Conservation (phyloP, 306 rosid genomes). For the Trifolium repens region DNA sequence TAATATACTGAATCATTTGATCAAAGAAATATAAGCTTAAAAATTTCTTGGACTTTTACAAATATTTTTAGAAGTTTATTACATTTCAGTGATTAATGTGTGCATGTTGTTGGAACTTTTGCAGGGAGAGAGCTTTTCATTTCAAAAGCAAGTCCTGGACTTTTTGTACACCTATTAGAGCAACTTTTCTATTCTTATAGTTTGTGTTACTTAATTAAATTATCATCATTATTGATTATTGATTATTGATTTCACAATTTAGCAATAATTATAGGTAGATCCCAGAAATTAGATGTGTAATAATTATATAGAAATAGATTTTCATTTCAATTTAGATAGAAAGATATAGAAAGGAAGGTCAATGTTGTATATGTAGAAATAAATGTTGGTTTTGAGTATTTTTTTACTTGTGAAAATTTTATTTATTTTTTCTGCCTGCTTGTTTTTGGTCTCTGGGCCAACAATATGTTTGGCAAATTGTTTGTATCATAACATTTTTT, state of each 20-base stretch:
- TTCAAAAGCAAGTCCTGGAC: constrained; percentile 19
- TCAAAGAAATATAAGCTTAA: no score
- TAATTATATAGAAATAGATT: constrained; percentile 27
- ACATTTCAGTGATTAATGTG: background rate
- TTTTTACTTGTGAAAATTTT: no score
- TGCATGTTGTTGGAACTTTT: constrained; percentile 29
- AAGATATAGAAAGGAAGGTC: background rate
- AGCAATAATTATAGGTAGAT: constrained; percentile 27
- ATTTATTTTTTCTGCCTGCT: no score
- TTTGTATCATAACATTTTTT: no score
- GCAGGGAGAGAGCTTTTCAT: constrained; percentile 32
- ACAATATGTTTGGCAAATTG: no score
- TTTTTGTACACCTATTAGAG: constrained; percentile 26
- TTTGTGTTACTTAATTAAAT: no score
- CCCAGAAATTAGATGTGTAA: constrained; percentile 32
- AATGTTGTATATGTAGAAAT: constrained; percentile 10
- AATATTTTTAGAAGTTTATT: background rate
- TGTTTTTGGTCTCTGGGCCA: no score
- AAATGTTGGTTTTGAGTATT: background rate
- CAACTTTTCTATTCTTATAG: background rate
- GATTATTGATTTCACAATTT: constrained; percentile 14
- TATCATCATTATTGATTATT: no score
- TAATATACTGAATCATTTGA: no score
- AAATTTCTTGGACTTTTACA: no score
- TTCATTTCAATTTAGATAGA: background rate